Evolutionary conservation across 352 stramenopile genomes (phyloP).

Genomic region (Phytophthora chlamydospora): DNA sequence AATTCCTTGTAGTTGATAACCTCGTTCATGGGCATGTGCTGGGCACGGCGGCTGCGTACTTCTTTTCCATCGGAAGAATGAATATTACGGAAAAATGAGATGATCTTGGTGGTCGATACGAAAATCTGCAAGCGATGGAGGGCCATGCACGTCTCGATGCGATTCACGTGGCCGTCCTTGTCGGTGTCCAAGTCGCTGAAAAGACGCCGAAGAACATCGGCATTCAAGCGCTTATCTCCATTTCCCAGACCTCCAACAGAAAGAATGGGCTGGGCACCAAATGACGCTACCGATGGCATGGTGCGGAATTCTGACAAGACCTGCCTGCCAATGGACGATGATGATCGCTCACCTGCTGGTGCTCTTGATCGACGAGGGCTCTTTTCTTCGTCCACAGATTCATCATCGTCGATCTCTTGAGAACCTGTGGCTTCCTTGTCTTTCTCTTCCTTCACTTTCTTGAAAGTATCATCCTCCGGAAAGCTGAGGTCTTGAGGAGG

Average conservation of each 20-base stretch:
- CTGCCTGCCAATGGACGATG: slow-evolving; percentile 66
- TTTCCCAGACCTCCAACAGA: slow-evolving; percentile 17
- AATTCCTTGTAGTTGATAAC: slow-evolving; percentile 85
- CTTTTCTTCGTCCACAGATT: slow-evolving; percentile 3
- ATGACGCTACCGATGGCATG: slow-evolving; percentile 64
- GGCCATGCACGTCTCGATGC: slow-evolving; percentile 74
- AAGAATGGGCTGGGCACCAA: slow-evolving; percentile 41
- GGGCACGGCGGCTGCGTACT: slow-evolving; percentile 2
- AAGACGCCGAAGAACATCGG: slow-evolving; percentile 70
- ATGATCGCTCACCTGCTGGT: slow-evolving; percentile 10
- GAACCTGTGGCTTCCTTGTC: background rate
- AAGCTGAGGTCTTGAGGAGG: background rate
- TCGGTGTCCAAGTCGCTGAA: slow-evolving; percentile 80
- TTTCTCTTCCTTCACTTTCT: background rate
- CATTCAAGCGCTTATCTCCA: slow-evolving; percentile 39
- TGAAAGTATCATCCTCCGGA: background rate
- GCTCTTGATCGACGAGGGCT: slow-evolving; percentile 8
- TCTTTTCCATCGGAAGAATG: slow-evolving; percentile 16
- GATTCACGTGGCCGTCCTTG: slow-evolving; percentile 71
- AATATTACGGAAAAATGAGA: slow-evolving; percentile 72
- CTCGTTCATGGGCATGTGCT: slow-evolving; percentile 50
- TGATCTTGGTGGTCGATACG: slow-evolving; percentile 61
- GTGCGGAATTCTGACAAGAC: slow-evolving; percentile 77
- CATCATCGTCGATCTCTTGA: slow-evolving; percentile 2
- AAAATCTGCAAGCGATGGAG: slow-evolving; percentile 74